phyloP scores from a whole-genome alignment of 1,139 yeast species.

The Hemisphaericaspora lyxosophila region DNA sequence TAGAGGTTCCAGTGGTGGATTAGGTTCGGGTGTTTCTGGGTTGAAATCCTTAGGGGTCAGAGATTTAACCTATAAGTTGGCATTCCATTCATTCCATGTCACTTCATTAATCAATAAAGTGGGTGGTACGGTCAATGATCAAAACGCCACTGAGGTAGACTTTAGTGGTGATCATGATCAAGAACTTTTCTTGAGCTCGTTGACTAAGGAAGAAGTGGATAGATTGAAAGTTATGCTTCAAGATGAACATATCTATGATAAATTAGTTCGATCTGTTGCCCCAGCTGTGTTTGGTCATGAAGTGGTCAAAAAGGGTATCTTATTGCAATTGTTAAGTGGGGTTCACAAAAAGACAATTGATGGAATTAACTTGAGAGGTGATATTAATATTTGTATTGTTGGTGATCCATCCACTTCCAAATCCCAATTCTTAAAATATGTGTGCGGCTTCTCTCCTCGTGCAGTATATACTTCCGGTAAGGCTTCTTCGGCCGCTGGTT shows the following conservation, averaged over 20 bases:
- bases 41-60: slow-evolving; percentile 87
- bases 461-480: slow-evolving; percentile 98
- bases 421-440: slow-evolving; percentile 93
- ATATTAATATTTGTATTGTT: slow-evolving; percentile 92
- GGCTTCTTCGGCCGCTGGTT: slow-evolving; percentile 98
- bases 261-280: slow-evolving; percentile 85
- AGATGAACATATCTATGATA: slow-evolving; percentile 81
- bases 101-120: slow-evolving; percentile 54
- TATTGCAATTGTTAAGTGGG: slow-evolving; percentile 89
- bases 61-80: slow-evolving; percentile 87
- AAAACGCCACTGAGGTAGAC: slow-evolving; percentile 27
- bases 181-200: slow-evolving; percentile 73
- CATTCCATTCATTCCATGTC: slow-evolving; percentile 91
- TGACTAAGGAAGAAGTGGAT: slow-evolving; percentile 79
- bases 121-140: slow-evolving; percentile 37
- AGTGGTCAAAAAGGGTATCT: slow-evolving; percentile 85
- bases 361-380: slow-evolving; percentile 95
- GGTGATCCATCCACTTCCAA: slow-evolving; percentile 99
- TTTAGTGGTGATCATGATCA: slow-evolving; percentile 58
- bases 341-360: slow-evolving; percentile 93
- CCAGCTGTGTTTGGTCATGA: slow-evolving; percentile 99
- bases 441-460: slow-evolving; percentile 87
- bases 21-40: slow-evolving; percentile 84
- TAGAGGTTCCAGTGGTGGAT: slow-evolving; percentile 55
- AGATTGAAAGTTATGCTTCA: slow-evolving; percentile 91